Base-by-base conservation (phyloP, 2,329 filamentous ascomycete genomes). In the Fusarium xylarioides region DNA sequence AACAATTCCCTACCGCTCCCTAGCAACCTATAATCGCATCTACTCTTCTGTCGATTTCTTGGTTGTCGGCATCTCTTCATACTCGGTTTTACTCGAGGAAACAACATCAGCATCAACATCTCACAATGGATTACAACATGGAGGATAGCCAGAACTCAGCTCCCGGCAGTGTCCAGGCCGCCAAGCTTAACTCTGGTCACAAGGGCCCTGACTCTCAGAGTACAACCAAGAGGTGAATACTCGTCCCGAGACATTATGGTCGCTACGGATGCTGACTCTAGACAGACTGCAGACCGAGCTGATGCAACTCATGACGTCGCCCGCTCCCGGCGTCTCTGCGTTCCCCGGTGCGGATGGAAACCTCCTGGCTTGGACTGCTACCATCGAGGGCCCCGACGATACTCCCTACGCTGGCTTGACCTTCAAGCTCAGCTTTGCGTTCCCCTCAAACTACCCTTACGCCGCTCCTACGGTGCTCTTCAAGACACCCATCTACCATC, bases 401-500 rank as follows among this genome's bases (percentile, higher is more conserved):
- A 99, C 96, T 2, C 95, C 95, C 60, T 99, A 99, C 83, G 91
- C 93, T 42, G 91, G 91, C 74, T 89, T 98, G 60, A 93, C 90
- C 53, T 92, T 99, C 85, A 98, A 98, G 86, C 93, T 99, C 76
- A 92, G 91, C 76, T 95, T 99, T 81, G 88, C 91, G 53, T 99
- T 98, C 84, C 95, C 95, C 14, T 86, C 89, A 77, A 97, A 95
- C 85, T 99, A 99, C 81, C 96, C 96, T 15, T 98, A 98, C 82
- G 90, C 92, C 4, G 90, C 96, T 28, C 96, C 96, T 1, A 94
- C 92, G 5, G 96, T 99, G 23, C 89, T 97, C 67, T 99, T 98
- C 91, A 97, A 95, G 86, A 99, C 97, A 11, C 96, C 96, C 42
- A 98, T 99, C 84, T 99, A 98, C 87, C 96, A 99, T 83, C 96